A percentile compares a stretch with the other conserved stretches of the same genome.
Conservation (phyloP, 768 basidiomycete genomes). For the Postia placenta region DNA sequence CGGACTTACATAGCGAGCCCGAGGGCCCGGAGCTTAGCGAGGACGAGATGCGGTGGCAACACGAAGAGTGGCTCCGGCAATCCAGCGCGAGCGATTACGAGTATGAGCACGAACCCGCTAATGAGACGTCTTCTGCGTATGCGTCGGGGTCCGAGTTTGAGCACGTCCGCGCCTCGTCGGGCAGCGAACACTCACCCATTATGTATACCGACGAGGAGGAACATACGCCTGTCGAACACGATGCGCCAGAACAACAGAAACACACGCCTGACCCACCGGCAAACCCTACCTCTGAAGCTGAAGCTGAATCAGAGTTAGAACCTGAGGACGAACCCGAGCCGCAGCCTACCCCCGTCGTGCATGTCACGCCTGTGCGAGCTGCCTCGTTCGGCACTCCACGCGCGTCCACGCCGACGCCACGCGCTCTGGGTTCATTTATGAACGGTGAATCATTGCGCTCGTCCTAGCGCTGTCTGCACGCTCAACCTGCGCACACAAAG, state of each 20-base stretch:
- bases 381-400: constrained; percentile 9
- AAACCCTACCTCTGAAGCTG: background rate
- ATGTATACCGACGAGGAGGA: background rate
- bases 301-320: constrained; percentile 7
- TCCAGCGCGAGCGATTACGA: constrained; percentile 18
- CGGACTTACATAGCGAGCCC: constrained; percentile 51
- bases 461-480: constrained; percentile 24
- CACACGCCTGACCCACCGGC: background rate
- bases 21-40: constrained; percentile 32
- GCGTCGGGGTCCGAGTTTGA: constrained; percentile 6
- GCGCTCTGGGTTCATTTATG: constrained; percentile 31
- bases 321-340: background rate
- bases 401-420: constrained; percentile 23
- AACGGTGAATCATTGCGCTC: constrained; percentile 44
- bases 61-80: constrained; percentile 22
- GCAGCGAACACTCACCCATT: background rate
- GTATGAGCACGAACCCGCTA: constrained; percentile 14
- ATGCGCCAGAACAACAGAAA: background rate
- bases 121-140: constrained; percentile 22
- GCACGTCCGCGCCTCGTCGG: background rate
- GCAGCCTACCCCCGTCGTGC: background rate
- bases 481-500: constrained; percentile 15
- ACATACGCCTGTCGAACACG: constrained; percentile 1
- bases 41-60: constrained; percentile 17
- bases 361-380: constrained; percentile 1